These are phyloP conservation scores for Tolypocladium tundrense DNA, from an alignment of 2,329 filamentous ascomycete genomes.

Conservation along the genomic window DNA sequence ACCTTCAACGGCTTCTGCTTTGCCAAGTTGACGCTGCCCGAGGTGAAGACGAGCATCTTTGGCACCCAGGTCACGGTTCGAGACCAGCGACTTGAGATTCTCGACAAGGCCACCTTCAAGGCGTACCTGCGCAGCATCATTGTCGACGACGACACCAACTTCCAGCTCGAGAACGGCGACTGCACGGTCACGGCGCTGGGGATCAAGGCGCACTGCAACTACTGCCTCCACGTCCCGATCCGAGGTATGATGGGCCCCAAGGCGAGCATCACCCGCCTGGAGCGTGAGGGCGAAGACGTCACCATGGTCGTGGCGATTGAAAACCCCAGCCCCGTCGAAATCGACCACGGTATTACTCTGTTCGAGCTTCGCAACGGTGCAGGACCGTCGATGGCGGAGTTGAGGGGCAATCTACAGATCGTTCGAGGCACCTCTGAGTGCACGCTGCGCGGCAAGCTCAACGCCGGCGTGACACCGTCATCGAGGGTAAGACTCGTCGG, in stretches of 20 bases:
- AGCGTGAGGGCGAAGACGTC: slow-evolving; percentile 8
- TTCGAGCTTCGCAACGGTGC: slow-evolving; percentile 18
- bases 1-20: slow-evolving; percentile 18
- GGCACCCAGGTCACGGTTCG: slow-evolving; percentile 15
- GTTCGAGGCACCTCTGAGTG: slow-evolving; percentile 16
- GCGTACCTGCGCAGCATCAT: slow-evolving; percentile 21
- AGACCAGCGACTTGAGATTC: slow-evolving; percentile 17
- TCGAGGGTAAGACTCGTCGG: background rate
- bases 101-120: slow-evolving; percentile 15
- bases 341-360: slow-evolving; percentile 17
- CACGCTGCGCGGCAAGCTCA: slow-evolving; percentile 13
- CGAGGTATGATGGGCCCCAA: slow-evolving; percentile 15
- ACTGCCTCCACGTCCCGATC: slow-evolving; percentile 17
- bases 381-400: slow-evolving; percentile 5
- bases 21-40: slow-evolving; percentile 19
- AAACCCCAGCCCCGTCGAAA: slow-evolving; percentile 20
- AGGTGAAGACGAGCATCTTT: slow-evolving; percentile 15
- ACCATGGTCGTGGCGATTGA: slow-evolving; percentile 12
- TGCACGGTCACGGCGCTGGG: slow-evolving; percentile 17
- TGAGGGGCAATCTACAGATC: slow-evolving; percentile 19
- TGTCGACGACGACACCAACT: slow-evolving; percentile 13
- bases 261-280: slow-evolving; percentile 11
- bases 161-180: slow-evolving; percentile 17
- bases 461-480: slow-evolving; percentile 1
- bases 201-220: slow-evolving; percentile 11